phyloP scores from a whole-genome alignment of 495 filamentous ascomycete species.

The Chaetomium fimeti region DNA sequence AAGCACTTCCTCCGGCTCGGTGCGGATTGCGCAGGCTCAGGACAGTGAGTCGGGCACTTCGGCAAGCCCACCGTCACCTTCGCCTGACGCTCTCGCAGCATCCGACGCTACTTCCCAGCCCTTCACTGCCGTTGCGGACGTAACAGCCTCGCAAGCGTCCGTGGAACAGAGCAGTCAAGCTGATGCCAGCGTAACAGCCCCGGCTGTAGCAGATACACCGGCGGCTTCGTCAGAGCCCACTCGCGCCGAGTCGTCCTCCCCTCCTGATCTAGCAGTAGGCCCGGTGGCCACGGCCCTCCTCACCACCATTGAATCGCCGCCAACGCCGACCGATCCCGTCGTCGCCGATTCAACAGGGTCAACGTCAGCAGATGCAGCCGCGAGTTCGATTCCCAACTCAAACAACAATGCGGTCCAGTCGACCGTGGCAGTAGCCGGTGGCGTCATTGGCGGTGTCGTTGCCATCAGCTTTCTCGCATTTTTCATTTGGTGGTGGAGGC shows the following conservation, averaged over 20 bases:
- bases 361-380: constrained; percentile 21
- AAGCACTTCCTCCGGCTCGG: constrained; percentile 18
- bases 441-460: constrained; percentile 51
- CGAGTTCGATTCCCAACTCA: constrained; percentile 21
- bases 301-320: constrained; percentile 29
- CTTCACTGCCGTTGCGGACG: constrained; percentile 29
- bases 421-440: constrained; percentile 47
- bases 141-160: constrained; percentile 26
- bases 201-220: constrained; percentile 22
- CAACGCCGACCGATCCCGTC: constrained; percentile 20
- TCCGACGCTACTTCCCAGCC: constrained; percentile 29
- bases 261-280: constrained; percentile 24
- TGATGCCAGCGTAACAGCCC: constrained; percentile 38
- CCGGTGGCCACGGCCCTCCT: constrained; percentile 22
- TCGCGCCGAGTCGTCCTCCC: constrained; percentile 20
- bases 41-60: constrained; percentile 7
- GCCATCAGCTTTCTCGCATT: constrained; percentile 47
- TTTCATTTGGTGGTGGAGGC: constrained; percentile 50
- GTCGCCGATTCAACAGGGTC: constrained; percentile 24
- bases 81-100: constrained; percentile 18
- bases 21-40: constrained; percentile 26
- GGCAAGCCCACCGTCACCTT: constrained; percentile 16
- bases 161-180: constrained; percentile 34
- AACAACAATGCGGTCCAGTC: constrained; percentile 36
- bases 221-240: constrained; percentile 23